Evolutionary conservation across 768 basidiomycete genomes (phyloP), one percentile per base, ranked within the genome.

Genomic region (Tulasnella sp.): DNA sequence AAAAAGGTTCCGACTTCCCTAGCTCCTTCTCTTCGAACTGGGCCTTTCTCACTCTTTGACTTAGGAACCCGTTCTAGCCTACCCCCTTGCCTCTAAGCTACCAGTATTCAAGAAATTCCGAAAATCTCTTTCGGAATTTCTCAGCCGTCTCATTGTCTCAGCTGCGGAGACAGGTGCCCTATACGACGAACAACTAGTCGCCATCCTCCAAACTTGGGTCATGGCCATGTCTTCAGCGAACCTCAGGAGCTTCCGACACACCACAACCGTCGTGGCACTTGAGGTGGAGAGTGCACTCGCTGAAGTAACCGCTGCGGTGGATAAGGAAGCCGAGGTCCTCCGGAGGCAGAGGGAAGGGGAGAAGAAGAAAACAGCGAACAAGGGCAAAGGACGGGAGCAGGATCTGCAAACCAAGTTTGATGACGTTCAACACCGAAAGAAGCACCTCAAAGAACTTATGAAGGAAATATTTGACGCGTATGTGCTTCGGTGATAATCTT

Each of bases 171-270:
- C 93, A 9, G 92, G 91, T 2, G 84, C 87, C 0, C 87, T 99
- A 3, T 98, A 96, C 82, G 86, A 89, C 40, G 88, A 91, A 0
- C 90, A 93, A 70, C 85, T 98, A 58, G 88, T 96, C 82, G 86
- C 89, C 12, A 93, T 93, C 0, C 84, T 97, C 11, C 91, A 95
- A 80, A 88, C 92, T 54, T 99, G 97, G 97, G 90, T 98, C 34
- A 89, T 93, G 54, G 90, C 95, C 67, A 96, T 98, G 91, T 94
- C 95, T 0, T 94, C 94, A 0, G 97, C 96, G 3, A 94, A 94
- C 77, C 91, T 99, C 40, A 92, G 97, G 64, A 93, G 93, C 78
- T 96, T 99, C 82, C 89, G 97, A 22, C 97, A 99, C 82, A 99
- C 97, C 0, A 92, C 96, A 0, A 98, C 96, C 1, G 93, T 97